phyloP scores from a whole-genome alignment of 1,284 basidiomycete species.

The Heterobasidion occidentale region DNA sequence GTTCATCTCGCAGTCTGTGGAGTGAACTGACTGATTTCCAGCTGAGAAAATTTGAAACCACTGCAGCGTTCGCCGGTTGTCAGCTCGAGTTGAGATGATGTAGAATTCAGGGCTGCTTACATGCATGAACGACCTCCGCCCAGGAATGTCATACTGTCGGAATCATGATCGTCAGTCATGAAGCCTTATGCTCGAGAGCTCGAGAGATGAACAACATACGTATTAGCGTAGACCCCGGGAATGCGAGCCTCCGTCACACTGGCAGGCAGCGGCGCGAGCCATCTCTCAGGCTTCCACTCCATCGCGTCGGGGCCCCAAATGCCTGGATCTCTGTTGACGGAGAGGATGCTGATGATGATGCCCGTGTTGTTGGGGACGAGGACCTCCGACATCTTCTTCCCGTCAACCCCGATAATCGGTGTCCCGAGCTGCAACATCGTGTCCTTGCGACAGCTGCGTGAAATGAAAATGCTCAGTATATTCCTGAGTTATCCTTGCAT shows the following conservation, averaged over 20 bases:
- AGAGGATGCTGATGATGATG: background rate
- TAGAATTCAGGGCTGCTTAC: background rate
- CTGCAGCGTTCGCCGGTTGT: background rate
- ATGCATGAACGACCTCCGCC: slow-evolving; percentile 7
- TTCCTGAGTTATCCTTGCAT: background rate
- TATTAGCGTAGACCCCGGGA: slow-evolving; percentile 3
- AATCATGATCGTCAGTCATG: background rate
- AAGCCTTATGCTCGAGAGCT: background rate
- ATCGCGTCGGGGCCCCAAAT: slow-evolving; percentile 1
- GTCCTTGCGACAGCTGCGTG: background rate
- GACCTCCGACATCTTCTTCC: background rate
- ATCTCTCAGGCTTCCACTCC: slow-evolving; percentile 4
- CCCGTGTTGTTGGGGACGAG: background rate
- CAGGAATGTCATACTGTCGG: slow-evolving; percentile 1
- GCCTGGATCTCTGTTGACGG: background rate
- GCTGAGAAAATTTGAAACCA: slow-evolving; percentile 2
- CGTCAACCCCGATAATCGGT: background rate
- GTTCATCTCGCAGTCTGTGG: background rate
- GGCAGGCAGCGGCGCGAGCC: background rate
- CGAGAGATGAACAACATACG: background rate
- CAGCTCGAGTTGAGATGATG: background rate
- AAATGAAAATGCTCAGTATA: background rate
- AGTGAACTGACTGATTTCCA: slow-evolving; percentile 1
- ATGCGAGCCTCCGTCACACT: background rate
- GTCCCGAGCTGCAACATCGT: background rate